Evolutionary conservation across 1,139 yeast species (phyloP).

Genomic region (Candida sp.): DNA sequence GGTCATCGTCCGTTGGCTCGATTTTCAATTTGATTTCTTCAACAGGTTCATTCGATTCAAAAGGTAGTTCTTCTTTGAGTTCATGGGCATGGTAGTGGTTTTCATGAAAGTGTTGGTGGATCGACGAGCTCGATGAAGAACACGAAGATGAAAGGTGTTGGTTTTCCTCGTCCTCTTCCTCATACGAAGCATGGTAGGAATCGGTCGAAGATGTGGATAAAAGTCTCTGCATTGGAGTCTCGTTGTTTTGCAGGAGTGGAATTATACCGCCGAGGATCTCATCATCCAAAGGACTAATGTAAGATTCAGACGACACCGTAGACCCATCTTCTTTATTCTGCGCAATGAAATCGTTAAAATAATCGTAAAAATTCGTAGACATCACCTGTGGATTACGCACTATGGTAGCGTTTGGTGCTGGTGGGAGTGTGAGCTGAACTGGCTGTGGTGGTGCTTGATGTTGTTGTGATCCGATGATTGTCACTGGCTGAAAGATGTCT

Average conservation of each 20-base stretch:
- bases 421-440: neutral
- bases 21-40: neutral
- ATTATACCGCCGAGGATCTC: conserved; percentile 52
- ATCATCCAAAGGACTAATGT: conserved; percentile 52
- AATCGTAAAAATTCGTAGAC: neutral
- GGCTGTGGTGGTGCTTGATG: neutral
- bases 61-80: neutral
- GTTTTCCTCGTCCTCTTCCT: conserved; percentile 3
- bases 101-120: neutral
- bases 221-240: conserved; percentile 24
- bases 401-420: neutral
- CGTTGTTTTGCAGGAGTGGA: neutral
- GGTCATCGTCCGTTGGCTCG: neutral
- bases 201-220: conserved; percentile 7
- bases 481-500: neutral
- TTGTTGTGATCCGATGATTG: neutral
- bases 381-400: neutral
- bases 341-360: neutral
- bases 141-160: conserved; percentile 1
- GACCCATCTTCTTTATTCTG: conserved; percentile 1
- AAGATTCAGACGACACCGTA: conserved; percentile 22
- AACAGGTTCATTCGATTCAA: neutral
- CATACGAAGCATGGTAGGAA: conserved; percentile 3
- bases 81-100: neutral
- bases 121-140: conserved; percentile 1